phyloP scores from a whole-genome alignment of 2,329 filamentous ascomycete genomes.

The Cercospora sp. region DNA sequence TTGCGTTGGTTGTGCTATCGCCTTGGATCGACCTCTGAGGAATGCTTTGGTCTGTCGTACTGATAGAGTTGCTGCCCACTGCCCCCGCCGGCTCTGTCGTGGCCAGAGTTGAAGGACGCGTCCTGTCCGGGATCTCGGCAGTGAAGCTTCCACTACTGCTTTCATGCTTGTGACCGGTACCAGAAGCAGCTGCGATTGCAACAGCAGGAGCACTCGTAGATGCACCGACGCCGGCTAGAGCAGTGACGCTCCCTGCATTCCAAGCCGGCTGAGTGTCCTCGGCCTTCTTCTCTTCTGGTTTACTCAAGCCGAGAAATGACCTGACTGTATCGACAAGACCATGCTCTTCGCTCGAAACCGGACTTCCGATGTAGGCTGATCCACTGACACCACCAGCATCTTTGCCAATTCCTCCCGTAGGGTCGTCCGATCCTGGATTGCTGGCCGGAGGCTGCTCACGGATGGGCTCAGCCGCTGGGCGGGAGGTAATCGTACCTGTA shows the following conservation, averaged over 20 bases:
- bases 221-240: slow-evolving; percentile 9
- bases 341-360: slow-evolving; percentile 20
- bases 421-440: slow-evolving; percentile 27
- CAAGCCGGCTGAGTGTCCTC: slow-evolving; percentile 15
- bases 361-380: slow-evolving; percentile 26
- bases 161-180: neutral
- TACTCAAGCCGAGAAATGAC: slow-evolving; percentile 27
- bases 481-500: slow-evolving; percentile 15
- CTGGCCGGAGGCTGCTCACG: slow-evolving; percentile 23
- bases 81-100: neutral
- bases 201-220: slow-evolving; percentile 19
- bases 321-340: slow-evolving; percentile 29
- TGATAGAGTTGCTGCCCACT: slow-evolving; percentile 1
- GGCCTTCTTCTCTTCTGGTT: slow-evolving; percentile 17
- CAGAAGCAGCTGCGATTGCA: slow-evolving; percentile 17
- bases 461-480: slow-evolving; percentile 4
- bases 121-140: slow-evolving; percentile 19
- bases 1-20: neutral
- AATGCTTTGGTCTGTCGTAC: neutral
- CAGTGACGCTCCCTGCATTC: slow-evolving; percentile 14
- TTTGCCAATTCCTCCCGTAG: slow-evolving; percentile 24
- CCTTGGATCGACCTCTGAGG: neutral
- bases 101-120: neutral
- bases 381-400: slow-evolving; percentile 28
- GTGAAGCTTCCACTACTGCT: slow-evolving; percentile 15